Percentiles rank a stretch among this genome's conserved stretches.
Evolutionary conservation across 345 rosid species (phyloP).

Genomic region (Boechera stricta): DNA sequence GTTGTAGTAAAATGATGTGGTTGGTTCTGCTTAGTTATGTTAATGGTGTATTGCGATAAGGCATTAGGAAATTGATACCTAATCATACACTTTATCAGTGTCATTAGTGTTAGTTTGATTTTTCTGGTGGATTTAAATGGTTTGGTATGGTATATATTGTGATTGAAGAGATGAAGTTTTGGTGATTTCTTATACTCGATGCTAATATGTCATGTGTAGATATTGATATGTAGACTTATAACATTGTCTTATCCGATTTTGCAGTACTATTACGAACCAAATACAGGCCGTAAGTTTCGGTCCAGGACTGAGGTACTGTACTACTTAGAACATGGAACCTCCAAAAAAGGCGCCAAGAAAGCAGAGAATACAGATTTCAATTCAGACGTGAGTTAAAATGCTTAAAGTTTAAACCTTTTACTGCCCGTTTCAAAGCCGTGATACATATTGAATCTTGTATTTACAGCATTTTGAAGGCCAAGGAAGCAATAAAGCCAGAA

Average conservation of each 20-base stretch:
- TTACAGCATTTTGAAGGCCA: constrained; percentile 48
- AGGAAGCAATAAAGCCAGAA: constrained; percentile 32
- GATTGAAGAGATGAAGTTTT: not conserved
- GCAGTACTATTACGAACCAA: constrained; percentile 53
- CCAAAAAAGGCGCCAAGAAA: constrained; percentile 35
- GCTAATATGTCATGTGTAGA: not conserved
- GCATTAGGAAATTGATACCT: not conserved
- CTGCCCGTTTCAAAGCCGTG: not conserved
- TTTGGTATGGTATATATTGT: not conserved
- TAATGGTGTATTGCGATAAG: not conserved
- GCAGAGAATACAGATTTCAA: constrained; percentile 39
- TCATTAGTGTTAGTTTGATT: constrained; percentile 6
- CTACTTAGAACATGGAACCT: constrained; percentile 46
- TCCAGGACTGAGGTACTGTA: constrained; percentile 48
- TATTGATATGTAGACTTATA: not conserved
- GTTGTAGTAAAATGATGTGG: not conserved
- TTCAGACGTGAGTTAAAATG: constrained; percentile 48
- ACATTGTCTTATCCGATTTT: not conserved
- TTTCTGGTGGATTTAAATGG: not conserved
- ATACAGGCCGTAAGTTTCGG: constrained; percentile 47
- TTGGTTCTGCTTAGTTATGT: not conserved
- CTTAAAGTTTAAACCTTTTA: constrained; percentile 8
- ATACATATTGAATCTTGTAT: not conserved
- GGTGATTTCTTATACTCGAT: not conserved
- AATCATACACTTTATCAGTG: not conserved